A percentile compares a stretch with the other conserved stretches of the same genome.
Conservation (phyloP, 2,329 filamentous ascomycete genomes). For the Nemania sp. region DNA sequence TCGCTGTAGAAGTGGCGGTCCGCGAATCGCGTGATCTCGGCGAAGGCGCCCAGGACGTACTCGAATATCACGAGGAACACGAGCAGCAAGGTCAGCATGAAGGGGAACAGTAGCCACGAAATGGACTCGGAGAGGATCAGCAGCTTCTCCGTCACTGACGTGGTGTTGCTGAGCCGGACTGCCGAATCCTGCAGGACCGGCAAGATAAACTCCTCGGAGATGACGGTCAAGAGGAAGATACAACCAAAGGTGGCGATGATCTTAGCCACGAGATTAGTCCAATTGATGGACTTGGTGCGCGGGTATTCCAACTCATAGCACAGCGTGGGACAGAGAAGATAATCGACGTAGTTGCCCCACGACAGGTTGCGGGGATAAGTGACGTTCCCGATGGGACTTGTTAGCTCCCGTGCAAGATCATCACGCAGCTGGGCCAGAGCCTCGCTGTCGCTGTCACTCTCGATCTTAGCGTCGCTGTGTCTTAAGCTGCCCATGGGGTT, state of each 20-base stretch:
- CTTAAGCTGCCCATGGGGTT: slow-evolving; percentile 59
- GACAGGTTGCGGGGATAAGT: slow-evolving; percentile 93
- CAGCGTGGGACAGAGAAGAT: slow-evolving; percentile 89
- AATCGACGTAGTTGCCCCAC: slow-evolving; percentile 84
- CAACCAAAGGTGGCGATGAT: slow-evolving; percentile 92
- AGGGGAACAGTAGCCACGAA: slow-evolving; percentile 92
- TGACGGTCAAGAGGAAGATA: slow-evolving; percentile 92
- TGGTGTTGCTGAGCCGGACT: slow-evolving; percentile 60
- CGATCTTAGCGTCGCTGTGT: slow-evolving; percentile 49
- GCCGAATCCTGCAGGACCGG: slow-evolving; percentile 84
- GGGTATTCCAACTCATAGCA: slow-evolving; percentile 99
- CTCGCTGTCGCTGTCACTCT: slow-evolving; percentile 57
- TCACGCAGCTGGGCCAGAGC: slow-evolving; percentile 78
- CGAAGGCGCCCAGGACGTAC: slow-evolving; percentile 93
- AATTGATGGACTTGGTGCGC: slow-evolving; percentile 78
- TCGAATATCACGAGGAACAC: slow-evolving; percentile 99
- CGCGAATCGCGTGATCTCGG: slow-evolving; percentile 92
- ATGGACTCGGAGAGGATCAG: slow-evolving; percentile 91
- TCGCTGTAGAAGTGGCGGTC: slow-evolving; percentile 92
- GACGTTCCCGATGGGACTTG: slow-evolving; percentile 87
- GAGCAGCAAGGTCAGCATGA: slow-evolving; percentile 94
- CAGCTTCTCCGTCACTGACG: slow-evolving; percentile 71
- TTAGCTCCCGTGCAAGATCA: slow-evolving; percentile 89
- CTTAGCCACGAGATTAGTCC: slow-evolving; percentile 85
- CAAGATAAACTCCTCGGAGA: slow-evolving; percentile 94